phyloP scores from a whole-genome alignment of 192 early-diverging fungal genomes.

The Coemansia sp. region DNA sequence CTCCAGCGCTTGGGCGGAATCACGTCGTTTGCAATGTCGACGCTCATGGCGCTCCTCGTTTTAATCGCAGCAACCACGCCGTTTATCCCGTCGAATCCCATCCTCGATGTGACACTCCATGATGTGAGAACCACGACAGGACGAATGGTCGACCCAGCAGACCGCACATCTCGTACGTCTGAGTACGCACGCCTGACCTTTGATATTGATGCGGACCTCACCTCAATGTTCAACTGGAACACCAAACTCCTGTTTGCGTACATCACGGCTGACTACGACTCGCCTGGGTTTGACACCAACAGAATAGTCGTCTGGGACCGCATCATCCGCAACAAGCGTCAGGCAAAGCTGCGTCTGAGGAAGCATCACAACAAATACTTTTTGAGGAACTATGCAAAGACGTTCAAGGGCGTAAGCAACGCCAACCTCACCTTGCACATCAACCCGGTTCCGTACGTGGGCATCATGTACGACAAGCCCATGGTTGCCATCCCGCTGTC shows the following conservation, averaged over 20 bases:
- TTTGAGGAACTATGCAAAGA: slow-evolving; percentile 40
- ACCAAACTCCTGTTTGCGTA: slow-evolving; percentile 52
- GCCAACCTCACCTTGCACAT: slow-evolving; percentile 51
- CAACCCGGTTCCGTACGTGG: slow-evolving; percentile 54
- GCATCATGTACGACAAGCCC: slow-evolving; percentile 51
- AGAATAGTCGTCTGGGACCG: slow-evolving; percentile 52
- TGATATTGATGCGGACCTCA: slow-evolving; percentile 51
- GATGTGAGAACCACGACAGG: slow-evolving; percentile 45
- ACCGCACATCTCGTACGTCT: slow-evolving; percentile 33
- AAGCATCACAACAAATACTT: slow-evolving; percentile 55
- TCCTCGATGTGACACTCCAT: slow-evolving; percentile 31
- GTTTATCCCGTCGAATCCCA: slow-evolving; percentile 35
- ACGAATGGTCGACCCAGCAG: slow-evolving; percentile 40
- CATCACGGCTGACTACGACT: slow-evolving; percentile 41
- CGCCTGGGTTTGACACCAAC: slow-evolving; percentile 34
- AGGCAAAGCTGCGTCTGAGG: slow-evolving; percentile 44
- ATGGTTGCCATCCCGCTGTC: slow-evolving; percentile 33
- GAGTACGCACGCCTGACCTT: slow-evolving; percentile 52
- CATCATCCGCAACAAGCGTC: slow-evolving; percentile 36
- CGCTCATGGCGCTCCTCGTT: slow-evolving; percentile 43
- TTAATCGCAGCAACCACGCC: slow-evolving; percentile 44
- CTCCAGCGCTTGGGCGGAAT: slow-evolving; percentile 51
- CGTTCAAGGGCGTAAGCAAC: slow-evolving; percentile 32
- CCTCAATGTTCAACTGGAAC: slow-evolving; percentile 56
- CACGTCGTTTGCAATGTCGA: slow-evolving; percentile 53